phyloP scores from a whole-genome alignment of 768 basidiomycete species.

The Rhizopogon vesiculosus region DNA sequence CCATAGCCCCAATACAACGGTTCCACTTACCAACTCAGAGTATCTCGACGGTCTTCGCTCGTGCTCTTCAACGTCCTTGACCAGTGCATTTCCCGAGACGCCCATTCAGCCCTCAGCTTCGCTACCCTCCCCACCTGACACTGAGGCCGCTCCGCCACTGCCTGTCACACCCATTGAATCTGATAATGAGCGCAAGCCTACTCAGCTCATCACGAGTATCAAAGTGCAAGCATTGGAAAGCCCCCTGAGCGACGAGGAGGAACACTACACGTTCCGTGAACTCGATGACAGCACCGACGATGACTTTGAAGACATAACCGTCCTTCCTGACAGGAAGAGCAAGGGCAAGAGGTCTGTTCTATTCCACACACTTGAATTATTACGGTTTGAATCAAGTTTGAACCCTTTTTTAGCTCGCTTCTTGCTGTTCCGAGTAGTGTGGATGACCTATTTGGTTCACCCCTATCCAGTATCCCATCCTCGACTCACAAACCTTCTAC shows the following conservation, averaged over 20 bases:
- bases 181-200: slow-evolving; percentile 39
- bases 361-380: neutral
- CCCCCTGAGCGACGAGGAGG: slow-evolving; percentile 40
- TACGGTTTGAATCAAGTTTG: neutral
- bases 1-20: slow-evolving; percentile 1
- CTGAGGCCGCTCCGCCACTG: slow-evolving; percentile 13
- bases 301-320: slow-evolving; percentile 20
- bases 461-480: slow-evolving; percentile 18
- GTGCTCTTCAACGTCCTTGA: slow-evolving; percentile 3
- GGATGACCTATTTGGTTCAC: slow-evolving; percentile 14
- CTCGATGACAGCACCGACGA: slow-evolving; percentile 53
- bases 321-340: slow-evolving; percentile 9
- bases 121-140: slow-evolving; percentile 20
- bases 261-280: slow-evolving; percentile 32
- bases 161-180: slow-evolving; percentile 28
- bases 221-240: slow-evolving; percentile 53
- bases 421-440: neutral
- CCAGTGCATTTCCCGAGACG: slow-evolving; percentile 9
- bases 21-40: slow-evolving; percentile 1
- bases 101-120: slow-evolving; percentile 7
- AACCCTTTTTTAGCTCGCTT: slow-evolving; percentile 6
- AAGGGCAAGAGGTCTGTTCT: slow-evolving; percentile 8
- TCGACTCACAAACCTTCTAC: neutral
- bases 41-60: slow-evolving; percentile 4
- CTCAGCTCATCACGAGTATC: slow-evolving; percentile 57